Percentiles rank a stretch among this genome's conserved stretches.
phyloP scores from a whole-genome alignment of 2,329 filamentous ascomycete genomes.

The Fusarium sulawesiense region DNA sequence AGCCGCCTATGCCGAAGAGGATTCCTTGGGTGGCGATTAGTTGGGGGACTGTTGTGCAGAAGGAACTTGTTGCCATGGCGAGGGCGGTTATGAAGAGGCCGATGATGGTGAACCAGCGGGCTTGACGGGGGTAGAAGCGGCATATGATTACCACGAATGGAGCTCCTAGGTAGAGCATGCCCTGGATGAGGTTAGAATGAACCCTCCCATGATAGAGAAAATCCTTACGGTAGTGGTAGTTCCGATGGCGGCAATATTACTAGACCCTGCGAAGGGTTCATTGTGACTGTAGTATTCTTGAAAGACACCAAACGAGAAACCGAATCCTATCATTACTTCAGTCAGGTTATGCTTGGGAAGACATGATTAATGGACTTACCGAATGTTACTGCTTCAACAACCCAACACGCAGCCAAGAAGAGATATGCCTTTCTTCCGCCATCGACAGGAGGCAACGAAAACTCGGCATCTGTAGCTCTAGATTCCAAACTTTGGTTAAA shows the following conservation, averaged over 20 bases:
- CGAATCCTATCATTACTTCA: slow-evolving; percentile 61
- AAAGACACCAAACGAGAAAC: slow-evolving; percentile 74
- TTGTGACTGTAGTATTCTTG: slow-evolving; percentile 72
- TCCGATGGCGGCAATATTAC: slow-evolving; percentile 68
- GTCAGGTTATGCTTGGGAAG: fast-evolving
- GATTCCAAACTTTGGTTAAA: slow-evolving; percentile 3
- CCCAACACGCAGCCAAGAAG: slow-evolving; percentile 43
- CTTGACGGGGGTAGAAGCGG: slow-evolving; percentile 53
- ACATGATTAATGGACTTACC: neutral
- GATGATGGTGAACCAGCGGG: slow-evolving; percentile 53
- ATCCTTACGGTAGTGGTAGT: slow-evolving; percentile 59
- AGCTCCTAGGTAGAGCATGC: slow-evolving; percentile 56
- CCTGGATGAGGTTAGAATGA: neutral
- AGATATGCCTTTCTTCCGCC: slow-evolving; percentile 53
- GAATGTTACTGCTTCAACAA: slow-evolving; percentile 39
- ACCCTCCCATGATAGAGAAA: fast-evolving
- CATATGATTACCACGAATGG: slow-evolving; percentile 59
- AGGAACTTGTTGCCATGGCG: slow-evolving; percentile 59
- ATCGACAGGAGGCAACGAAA: slow-evolving; percentile 51
- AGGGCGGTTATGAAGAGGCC: slow-evolving; percentile 60
- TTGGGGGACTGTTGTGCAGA: slow-evolving; percentile 60
- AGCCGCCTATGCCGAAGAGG: slow-evolving; percentile 66
- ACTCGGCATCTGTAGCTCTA: slow-evolving; percentile 19
- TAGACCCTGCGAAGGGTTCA: slow-evolving; percentile 63
- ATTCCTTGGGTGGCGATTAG: slow-evolving; percentile 68